A percentile compares a stretch with the other conserved stretches of the same genome.
These are phyloP conservation scores for Mycena latifolia DNA, from an alignment of 768 basidiomycete genomes.

Conservation along the genomic window DNA sequence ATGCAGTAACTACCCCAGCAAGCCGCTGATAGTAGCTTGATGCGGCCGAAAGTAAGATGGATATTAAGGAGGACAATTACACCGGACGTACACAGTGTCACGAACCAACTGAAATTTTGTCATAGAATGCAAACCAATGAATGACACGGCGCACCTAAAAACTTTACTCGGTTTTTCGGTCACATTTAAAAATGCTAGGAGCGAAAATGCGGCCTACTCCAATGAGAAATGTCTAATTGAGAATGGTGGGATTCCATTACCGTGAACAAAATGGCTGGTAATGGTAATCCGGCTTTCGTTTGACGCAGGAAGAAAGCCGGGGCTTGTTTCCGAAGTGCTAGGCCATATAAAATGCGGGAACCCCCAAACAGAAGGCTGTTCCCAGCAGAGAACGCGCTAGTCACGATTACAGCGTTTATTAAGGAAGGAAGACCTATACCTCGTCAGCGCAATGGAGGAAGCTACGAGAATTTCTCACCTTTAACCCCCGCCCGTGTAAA, in stretches of 20 bases:
- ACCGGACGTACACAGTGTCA: background rate
- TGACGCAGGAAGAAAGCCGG: constrained; percentile 33
- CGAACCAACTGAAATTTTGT: constrained; percentile 8
- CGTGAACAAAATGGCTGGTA: constrained; percentile 32
- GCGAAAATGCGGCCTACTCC: constrained; percentile 54
- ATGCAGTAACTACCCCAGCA: background rate
- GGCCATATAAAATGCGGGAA: constrained; percentile 39
- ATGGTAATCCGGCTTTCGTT: constrained; percentile 40
- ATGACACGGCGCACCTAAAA: background rate
- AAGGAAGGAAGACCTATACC: constrained; percentile 50
- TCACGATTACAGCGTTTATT: constrained; percentile 66
- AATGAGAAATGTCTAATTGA: too few relatives aligned
- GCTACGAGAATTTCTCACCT: constrained; percentile 36
- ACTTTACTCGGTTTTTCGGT: background rate
- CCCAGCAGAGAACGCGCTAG: constrained; percentile 62
- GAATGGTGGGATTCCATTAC: background rate
- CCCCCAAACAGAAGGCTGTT: constrained; percentile 56
- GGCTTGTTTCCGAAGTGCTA: constrained; percentile 40
- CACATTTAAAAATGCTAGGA: constrained; percentile 1
- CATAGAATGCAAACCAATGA: background rate
- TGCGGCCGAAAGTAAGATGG: background rate
- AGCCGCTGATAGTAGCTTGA: background rate
- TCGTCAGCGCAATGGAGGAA: constrained; percentile 22
- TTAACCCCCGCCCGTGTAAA: constrained; percentile 66
- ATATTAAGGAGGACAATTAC: background rate